Conservation (phyloP, 805 yeast species). For the Clavispora vitiphila region DNA sequence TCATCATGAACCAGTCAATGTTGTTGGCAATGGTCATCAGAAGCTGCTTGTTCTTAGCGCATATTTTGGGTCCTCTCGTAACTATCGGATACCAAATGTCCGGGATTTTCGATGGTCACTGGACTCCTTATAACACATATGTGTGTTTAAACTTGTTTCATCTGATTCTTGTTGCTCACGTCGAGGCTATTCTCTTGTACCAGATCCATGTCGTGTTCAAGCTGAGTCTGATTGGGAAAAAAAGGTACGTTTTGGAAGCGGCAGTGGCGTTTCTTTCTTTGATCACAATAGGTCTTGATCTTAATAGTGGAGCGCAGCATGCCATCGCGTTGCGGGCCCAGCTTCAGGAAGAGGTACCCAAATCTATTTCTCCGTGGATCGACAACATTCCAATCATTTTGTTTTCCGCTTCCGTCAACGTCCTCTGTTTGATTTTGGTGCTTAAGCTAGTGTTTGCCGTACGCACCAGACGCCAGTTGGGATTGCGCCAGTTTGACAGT, state of each 20-base stretch:
- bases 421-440: constrained; percentile 56
- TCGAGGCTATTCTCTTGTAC: constrained; percentile 62
- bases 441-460: constrained; percentile 67
- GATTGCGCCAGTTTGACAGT: constrained; percentile 76
- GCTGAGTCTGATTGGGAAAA: constrained; percentile 43
- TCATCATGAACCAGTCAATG: constrained; percentile 63
- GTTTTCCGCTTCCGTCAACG: constrained; percentile 63
- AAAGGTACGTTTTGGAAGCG: constrained; percentile 33
- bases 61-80: constrained; percentile 48
- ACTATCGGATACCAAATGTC: constrained; percentile 42
- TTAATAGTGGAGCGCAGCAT: constrained; percentile 41
- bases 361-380: constrained; percentile 26
- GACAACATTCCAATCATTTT: constrained; percentile 53
- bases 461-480: constrained; percentile 66
- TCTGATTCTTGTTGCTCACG: constrained; percentile 51
- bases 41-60: constrained; percentile 53
- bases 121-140: constrained; percentile 41
- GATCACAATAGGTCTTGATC: constrained; percentile 55
- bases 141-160: constrained; percentile 61
- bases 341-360: constrained; percentile 15
- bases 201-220: constrained; percentile 72
- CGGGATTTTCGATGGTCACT: constrained; percentile 23
- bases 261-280: constrained; percentile 42
- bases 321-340: constrained; percentile 1
- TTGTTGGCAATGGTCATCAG: constrained; percentile 54